phyloP scores from a whole-genome alignment of 2,329 filamentous ascomycete species.

The Arthrobotrys entomopaga region DNA sequence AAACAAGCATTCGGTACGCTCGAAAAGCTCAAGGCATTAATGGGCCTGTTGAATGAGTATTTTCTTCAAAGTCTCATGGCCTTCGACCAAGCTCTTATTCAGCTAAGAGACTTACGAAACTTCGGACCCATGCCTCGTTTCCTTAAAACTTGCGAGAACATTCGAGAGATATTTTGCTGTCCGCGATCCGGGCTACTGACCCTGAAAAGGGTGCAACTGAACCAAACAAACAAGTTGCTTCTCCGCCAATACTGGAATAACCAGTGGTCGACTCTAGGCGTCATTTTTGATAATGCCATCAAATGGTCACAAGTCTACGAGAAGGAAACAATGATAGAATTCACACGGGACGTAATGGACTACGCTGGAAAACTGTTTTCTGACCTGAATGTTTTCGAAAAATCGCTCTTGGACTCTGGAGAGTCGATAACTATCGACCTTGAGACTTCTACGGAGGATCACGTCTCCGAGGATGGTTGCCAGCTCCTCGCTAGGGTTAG shows the following conservation, averaged over 20 bases:
- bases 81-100: constrained; percentile 68
- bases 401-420: constrained; percentile 66
- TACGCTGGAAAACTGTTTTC: constrained; percentile 86
- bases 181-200: constrained; percentile 70
- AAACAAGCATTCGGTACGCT: constrained; percentile 73
- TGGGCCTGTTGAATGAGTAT: constrained; percentile 69
- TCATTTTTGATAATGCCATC: constrained; percentile 84
- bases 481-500: constrained; percentile 61
- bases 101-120: constrained; percentile 68
- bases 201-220: constrained; percentile 68
- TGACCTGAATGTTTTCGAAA: constrained; percentile 83
- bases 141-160: constrained; percentile 71
- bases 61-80: constrained; percentile 69
- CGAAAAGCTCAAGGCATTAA: constrained; percentile 71
- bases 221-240: constrained; percentile 71
- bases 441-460: constrained; percentile 58
- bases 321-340: constrained; percentile 84
- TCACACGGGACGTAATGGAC: constrained; percentile 94
- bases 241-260: constrained; percentile 83
- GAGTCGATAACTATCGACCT: constrained; percentile 61
- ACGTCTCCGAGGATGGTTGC: constrained; percentile 60
- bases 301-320: constrained; percentile 81
- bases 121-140: constrained; percentile 71
- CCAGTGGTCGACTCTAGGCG: constrained; percentile 82
- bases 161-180: constrained; percentile 73